Percentiles rank a stretch among this genome's conserved stretches.
phyloP scores from a whole-genome alignment of 495 filamentous ascomycete species.

The Podospora bellae-mahoneyi region DNA sequence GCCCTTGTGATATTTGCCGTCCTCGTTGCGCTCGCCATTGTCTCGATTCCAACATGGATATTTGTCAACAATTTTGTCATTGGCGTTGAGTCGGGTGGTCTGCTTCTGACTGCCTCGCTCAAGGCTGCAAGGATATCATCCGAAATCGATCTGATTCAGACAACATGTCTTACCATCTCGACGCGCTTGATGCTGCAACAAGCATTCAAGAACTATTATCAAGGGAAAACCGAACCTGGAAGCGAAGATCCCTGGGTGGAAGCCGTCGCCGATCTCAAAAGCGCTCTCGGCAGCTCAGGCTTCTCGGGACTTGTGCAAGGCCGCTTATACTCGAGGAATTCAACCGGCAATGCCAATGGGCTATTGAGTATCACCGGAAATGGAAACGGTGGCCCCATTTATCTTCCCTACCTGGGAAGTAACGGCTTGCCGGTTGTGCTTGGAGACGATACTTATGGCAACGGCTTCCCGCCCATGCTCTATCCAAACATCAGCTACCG shows the following conservation, averaged over 20 bases:
- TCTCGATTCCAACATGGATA: constrained; percentile 57
- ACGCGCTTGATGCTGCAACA: constrained; percentile 66
- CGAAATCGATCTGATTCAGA: constrained; percentile 69
- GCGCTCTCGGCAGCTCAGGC: constrained; percentile 54
- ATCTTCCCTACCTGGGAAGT: constrained; percentile 53
- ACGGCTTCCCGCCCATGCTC: constrained; percentile 63
- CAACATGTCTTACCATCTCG: constrained; percentile 61
- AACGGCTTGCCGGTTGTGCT: constrained; percentile 58
- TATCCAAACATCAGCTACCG: constrained; percentile 74
- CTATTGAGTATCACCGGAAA: constrained; percentile 60
- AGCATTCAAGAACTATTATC: constrained; percentile 59
- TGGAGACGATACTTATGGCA: constrained; percentile 46
- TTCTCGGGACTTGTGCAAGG: constrained; percentile 61
- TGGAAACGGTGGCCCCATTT: constrained; percentile 36
- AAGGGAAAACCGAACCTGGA: constrained; percentile 26
- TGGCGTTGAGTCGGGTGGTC: constrained; percentile 52
- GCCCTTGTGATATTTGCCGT: constrained; percentile 69
- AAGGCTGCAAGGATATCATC: constrained; percentile 79
- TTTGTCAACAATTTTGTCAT: constrained; percentile 74
- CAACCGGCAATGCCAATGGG: constrained; percentile 47
- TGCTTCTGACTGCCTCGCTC: constrained; percentile 76
- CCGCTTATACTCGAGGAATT: constrained; percentile 61
- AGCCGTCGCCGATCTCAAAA: constrained; percentile 56
- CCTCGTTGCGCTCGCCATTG: constrained; percentile 58
- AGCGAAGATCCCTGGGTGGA: constrained; percentile 49